Base-by-base conservation (phyloP, 768 basidiomycete genomes). In the Mrakia frigida region DNA sequence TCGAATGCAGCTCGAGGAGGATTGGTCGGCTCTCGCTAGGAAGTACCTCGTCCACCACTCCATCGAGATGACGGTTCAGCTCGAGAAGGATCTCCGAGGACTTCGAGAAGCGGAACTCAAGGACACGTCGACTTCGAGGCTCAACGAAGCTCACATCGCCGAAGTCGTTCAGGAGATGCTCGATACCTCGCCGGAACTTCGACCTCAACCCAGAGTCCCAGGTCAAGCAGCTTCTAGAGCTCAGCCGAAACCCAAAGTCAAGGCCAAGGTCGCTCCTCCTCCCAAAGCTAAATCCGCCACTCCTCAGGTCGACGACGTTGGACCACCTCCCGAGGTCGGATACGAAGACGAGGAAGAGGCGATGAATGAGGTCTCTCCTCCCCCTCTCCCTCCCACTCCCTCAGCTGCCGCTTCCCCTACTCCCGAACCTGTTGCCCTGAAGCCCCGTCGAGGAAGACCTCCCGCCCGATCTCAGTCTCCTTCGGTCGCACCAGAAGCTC, bases 1-100 rank as follows among this genome's bases (percentile, higher is more conserved):
- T 21, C 56, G 59, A 41, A 74, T 74, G 41, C 73, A 74, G 43
- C 73, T 74, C 41, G 73, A 41, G 11, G 73, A 74, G 25, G 73
- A 74, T 18, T 74, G 73, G 73, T 31, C 25, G 3, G 73, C 73
- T 31, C 60, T 74, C 31, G 73, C 73, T 9, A 65, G 52, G 31
- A 59, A 60, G 65, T 68, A 74, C 65, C 63, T 74, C 31, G 25
- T 3, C 6, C 63, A 28, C 7, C 28, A 52, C 23, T 23, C 37
- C 6, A 53, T 74, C 46, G 31, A 35, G 13, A 43, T 74, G 41
- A 74, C 61, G 31, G 13, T 16, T 25, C 25, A 52, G 21, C 73
- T 74, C 43, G 73, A 41, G 31, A 63, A 28, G 23, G 50, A 74
- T 46, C 61, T 74, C 35, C 73, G 59, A 37, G 73, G 56, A 13